phyloP scores from a whole-genome alignment of 2,329 filamentous ascomycete genomes.

The Lachnellula willkommii region DNA sequence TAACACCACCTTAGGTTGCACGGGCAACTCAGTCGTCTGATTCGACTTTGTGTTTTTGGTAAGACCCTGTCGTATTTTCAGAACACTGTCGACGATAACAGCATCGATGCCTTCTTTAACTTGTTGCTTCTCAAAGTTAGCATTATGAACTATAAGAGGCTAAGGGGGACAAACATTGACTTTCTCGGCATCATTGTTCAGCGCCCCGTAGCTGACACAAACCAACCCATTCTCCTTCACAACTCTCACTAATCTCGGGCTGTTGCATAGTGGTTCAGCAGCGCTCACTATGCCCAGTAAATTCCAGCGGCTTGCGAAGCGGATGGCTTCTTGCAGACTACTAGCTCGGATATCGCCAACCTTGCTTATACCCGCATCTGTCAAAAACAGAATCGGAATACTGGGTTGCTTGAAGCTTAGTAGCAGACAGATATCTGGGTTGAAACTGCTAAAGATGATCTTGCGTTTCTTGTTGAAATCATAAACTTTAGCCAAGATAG shows the following conservation, averaged over 20 bases:
- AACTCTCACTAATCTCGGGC: conserved; percentile 80
- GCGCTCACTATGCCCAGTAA: conserved; percentile 83
- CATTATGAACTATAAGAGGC: background rate
- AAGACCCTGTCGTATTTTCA: conserved; percentile 86
- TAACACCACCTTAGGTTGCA: background rate
- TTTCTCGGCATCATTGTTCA: conserved; percentile 83
- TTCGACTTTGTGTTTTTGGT: conserved; percentile 25
- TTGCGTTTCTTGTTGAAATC: conserved; percentile 77
- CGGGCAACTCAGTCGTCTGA: background rate
- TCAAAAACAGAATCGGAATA: conserved; percentile 91
- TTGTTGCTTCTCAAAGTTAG: conserved; percentile 45
- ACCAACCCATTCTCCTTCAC: conserved; percentile 93
- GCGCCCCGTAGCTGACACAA: conserved; percentile 86
- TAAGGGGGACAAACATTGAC: conserved; percentile 62
- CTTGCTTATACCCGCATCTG: conserved; percentile 73
- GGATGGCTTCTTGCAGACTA: conserved; percentile 89
- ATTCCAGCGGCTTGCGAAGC: conserved; percentile 94
- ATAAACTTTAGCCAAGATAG: conserved; percentile 84
- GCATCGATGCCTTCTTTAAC: conserved; percentile 94
- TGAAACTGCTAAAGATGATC: conserved; percentile 95
- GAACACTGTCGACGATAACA: conserved; percentile 92
- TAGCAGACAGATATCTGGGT: conserved; percentile 91
- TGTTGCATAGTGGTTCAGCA: conserved; percentile 83
- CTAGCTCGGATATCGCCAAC: conserved; percentile 87
- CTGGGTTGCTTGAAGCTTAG: conserved; percentile 96